Evolutionary conservation across 1,284 basidiomycete genomes (phyloP), one percentile per base, ranked within the genome.

Genomic region (Pisolithus thermaeus): DNA sequence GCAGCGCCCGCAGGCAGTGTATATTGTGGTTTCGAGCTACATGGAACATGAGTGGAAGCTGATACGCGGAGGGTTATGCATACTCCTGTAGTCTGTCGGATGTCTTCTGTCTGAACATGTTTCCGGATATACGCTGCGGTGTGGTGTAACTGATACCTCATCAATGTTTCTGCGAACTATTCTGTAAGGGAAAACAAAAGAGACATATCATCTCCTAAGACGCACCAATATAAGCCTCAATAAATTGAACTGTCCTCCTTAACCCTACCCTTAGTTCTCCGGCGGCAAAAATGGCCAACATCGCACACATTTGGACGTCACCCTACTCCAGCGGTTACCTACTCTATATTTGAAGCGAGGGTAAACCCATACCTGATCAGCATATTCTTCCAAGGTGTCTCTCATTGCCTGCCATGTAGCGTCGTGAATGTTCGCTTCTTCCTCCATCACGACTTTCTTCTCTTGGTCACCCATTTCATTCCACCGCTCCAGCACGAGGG

Each of bases 281-380:
- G 0, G 75, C 69, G 9, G 80, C 84, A 22, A 89, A 69, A 2
- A 85, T 62, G 3, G 79, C 72, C 18, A 90, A 61, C 73, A 86
- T 78, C 3, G 84, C 80, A 64, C 87, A 89, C 73, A 81, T 85
- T 60, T 90, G 87, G 1, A 89, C 70, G 58, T 90, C 81, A 4
- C 88, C 87, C 84, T 88, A 12, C 35, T 14, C 35, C 47, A 43
- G 20, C 11, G 32, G 9, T 16, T 25, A 44, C 35, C 18, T 22
- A 22, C 23, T 38, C 4, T 4, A 7, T 11, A 28, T 35, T 35
- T 14, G 27, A 27, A 4, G 14, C 12, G n/a, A 28, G 3, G 30
- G 25, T 30, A 30, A 40, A 55, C 30, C 58, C 72, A 25, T 53
- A 86, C 86, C 69, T 79, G 69, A 52, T 85, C 82, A 1, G 78